These are phyloP conservation scores for Cystofilobasidium macerans DNA, from an alignment of 768 basidiomycete genomes.

Conservation along the genomic window DNA sequence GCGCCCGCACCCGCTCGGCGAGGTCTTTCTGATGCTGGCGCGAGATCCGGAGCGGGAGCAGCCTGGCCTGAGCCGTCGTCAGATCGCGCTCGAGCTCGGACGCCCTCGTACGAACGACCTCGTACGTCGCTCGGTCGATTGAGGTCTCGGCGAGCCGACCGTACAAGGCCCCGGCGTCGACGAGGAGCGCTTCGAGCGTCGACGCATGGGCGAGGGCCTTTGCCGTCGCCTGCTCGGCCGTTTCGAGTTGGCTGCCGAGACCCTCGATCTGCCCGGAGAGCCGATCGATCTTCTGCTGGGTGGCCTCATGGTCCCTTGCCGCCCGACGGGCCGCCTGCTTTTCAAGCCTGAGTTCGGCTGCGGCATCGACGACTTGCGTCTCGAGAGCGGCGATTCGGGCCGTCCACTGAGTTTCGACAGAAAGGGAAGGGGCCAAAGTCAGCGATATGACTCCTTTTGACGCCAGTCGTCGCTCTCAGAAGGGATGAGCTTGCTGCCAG, in stretches of 20 bases:
- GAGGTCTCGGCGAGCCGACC: not conserved
- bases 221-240: not conserved
- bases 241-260: not conserved
- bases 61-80: not conserved
- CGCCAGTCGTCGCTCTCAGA: too few species aligned
- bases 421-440: not conserved
- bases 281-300: not conserved
- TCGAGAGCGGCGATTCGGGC: not conserved
- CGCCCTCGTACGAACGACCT: not conserved
- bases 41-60: not conserved
- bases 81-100: not conserved
- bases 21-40: slow-evolving; percentile 2
- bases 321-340: not conserved
- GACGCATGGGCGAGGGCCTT: not conserved
- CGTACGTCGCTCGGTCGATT: not conserved
- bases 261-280: not conserved
- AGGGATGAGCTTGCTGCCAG: not conserved
- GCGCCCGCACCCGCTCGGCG: not conserved
- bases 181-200: not conserved
- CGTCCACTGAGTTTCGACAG: slow-evolving; percentile 1
- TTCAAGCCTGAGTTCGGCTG: too few species aligned
- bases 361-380: too few species aligned
- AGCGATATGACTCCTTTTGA: not conserved
- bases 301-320: not conserved
- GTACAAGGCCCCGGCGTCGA: not conserved